phyloP scores from a whole-genome alignment of 2,329 filamentous ascomycete genomes.

The Curvularia spicifera region DNA sequence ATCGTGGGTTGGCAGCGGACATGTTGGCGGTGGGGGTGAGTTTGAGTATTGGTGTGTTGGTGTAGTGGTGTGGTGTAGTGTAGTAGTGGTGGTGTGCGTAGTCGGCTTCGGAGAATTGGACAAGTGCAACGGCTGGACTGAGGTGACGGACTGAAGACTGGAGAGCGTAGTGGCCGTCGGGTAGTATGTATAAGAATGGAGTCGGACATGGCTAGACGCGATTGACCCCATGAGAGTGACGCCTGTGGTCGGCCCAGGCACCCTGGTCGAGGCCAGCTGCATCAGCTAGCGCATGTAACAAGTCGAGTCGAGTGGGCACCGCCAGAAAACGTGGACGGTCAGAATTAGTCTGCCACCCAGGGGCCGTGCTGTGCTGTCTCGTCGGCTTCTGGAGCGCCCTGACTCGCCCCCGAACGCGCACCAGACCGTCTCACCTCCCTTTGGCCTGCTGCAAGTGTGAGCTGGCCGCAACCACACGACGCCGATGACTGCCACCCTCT shows the following conservation, averaged over 20 bases:
- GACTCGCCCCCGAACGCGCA: slow-evolving; percentile 37
- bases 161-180: slow-evolving; percentile 21
- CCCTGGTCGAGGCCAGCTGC: slow-evolving; percentile 12
- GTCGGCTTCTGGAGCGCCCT: slow-evolving; percentile 49
- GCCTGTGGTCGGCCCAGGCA: slow-evolving; percentile 42
- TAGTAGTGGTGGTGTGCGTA: background rate
- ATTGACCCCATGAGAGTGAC: slow-evolving; percentile 48
- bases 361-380: slow-evolving; percentile 40
- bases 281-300: slow-evolving; percentile 35
- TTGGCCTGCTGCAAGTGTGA: slow-evolving; percentile 38
- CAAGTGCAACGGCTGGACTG: slow-evolving; percentile 5
- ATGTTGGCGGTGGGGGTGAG: slow-evolving; percentile 30
- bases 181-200: slow-evolving; percentile 44
- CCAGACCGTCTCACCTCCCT: slow-evolving; percentile 37
- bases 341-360: slow-evolving; percentile 38
- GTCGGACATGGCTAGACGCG: slow-evolving; percentile 44
- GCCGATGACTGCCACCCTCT: background rate
- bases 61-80: background rate
- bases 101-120: slow-evolving; percentile 23
- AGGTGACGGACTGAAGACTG: slow-evolving; percentile 17
- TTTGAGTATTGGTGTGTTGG: background rate
- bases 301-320: slow-evolving; percentile 38
- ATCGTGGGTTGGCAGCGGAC: slow-evolving; percentile 41
- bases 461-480: slow-evolving; percentile 32
- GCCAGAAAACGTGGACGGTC: slow-evolving; percentile 49